Conservation (phyloP, 2,329 filamentous ascomycete genomes). For the Exserohilum rostratum region DNA sequence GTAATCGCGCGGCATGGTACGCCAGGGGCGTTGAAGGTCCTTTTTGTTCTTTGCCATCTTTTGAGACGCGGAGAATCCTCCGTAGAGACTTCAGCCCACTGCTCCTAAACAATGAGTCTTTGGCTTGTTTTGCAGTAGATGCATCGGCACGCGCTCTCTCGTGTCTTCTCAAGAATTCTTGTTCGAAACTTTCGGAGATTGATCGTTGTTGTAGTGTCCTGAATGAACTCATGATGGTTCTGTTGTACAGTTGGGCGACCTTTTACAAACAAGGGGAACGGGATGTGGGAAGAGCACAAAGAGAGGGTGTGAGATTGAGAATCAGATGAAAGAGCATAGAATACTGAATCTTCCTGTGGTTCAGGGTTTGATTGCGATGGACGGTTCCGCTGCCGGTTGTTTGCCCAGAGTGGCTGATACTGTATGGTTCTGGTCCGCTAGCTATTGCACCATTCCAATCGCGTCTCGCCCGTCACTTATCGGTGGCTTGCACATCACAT, state of each 20-base stretch:
- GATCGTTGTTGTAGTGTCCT: not conserved
- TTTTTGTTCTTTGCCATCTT: not conserved
- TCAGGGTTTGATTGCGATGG: conserved; percentile 1
- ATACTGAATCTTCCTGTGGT: not conserved
- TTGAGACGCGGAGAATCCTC: not conserved
- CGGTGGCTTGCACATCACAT: not conserved
- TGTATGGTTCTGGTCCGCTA: conserved; percentile 10
- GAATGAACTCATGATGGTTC: not conserved
- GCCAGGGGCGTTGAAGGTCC: not conserved
- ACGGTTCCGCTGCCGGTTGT: not conserved
- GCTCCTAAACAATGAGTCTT: not conserved
- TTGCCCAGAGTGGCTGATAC: conserved; percentile 5
- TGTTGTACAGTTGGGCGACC: not conserved
- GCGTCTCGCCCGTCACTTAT: not conserved
- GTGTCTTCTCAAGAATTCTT: not conserved
- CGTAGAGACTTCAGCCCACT: not conserved
- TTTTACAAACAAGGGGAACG: not conserved
- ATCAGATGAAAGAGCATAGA: not conserved
- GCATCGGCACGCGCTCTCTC: not conserved
- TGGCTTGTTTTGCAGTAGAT: not conserved
- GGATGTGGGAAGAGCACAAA: not conserved
- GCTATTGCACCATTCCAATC: not conserved
- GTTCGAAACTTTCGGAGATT: too few relatives aligned
- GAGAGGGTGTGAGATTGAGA: not conserved
- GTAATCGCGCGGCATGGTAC: not conserved